Percentiles rank a stretch among this genome's conserved stretches.
These are phyloP conservation scores for Cladophialophora psammophila DNA, from an alignment of 2,329 filamentous ascomycete species.

Conservation along the genomic window DNA sequence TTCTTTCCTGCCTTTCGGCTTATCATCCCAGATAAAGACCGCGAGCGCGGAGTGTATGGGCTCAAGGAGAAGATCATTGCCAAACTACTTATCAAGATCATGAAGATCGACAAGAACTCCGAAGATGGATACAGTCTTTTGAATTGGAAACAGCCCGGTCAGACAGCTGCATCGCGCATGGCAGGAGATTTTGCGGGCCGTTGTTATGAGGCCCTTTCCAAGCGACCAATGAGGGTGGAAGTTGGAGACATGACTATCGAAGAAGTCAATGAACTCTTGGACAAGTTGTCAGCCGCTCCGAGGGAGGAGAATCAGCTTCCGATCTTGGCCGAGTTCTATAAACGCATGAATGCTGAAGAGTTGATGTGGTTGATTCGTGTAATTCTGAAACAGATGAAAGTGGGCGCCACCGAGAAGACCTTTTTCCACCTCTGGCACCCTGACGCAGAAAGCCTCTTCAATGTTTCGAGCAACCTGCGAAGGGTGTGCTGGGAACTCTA, in stretches of 20 bases:
- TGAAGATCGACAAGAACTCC: conserved; percentile 89
- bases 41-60: conserved; percentile 90
- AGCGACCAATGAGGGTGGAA: conserved; percentile 76
- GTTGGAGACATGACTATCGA: conserved; percentile 83
- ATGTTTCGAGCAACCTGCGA: conserved; percentile 86
- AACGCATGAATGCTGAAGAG: conserved; percentile 90
- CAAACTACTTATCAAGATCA: conserved; percentile 86
- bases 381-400: conserved; percentile 80
- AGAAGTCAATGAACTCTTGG: conserved; percentile 86
- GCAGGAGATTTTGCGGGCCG: conserved; percentile 92
- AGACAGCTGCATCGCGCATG: conserved; percentile 66
- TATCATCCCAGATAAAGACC: conserved; percentile 90
- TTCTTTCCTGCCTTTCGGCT: conserved; percentile 92
- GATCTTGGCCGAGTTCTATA: conserved; percentile 84
- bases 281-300: conserved; percentile 75
- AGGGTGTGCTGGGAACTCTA: conserved; percentile 94
- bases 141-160: conserved; percentile 90
- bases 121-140: conserved; percentile 85
- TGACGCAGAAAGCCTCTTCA: conserved; percentile 80
- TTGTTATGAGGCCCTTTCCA: conserved; percentile 85
- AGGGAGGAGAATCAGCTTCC: conserved; percentile 85
- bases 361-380: conserved; percentile 95
- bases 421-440: conserved; percentile 84
- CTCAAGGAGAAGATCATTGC: conserved; percentile 92
- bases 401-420: conserved; percentile 84